Conservation (phyloP, 2,329 filamentous ascomycete genomes). For the Trichophyton schoenleinii region DNA sequence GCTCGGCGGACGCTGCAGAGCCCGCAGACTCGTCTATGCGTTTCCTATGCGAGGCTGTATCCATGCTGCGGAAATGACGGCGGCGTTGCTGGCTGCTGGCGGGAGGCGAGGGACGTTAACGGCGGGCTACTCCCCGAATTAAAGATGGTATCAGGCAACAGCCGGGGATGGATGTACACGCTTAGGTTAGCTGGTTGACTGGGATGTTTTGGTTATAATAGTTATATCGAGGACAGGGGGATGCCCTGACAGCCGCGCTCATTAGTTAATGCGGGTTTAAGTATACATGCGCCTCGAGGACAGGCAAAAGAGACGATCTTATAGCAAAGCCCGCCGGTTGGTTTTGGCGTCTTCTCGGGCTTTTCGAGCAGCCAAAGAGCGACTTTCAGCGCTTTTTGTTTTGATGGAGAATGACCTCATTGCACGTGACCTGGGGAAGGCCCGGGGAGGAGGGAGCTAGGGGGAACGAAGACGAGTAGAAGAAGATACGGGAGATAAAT, state of each 20-base stretch:
- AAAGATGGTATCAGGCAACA: neutral
- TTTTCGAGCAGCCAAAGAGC: neutral
- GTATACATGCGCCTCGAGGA: neutral
- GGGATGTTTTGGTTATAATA: neutral
- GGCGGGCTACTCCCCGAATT: neutral
- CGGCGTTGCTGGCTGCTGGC: neutral
- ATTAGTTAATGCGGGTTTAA: neutral
- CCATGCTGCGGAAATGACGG: neutral
- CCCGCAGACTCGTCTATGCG: neutral
- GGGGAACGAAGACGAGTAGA: too few relatives aligned
- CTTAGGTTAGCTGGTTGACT: neutral
- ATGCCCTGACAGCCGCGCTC: neutral
- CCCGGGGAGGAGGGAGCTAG: too few relatives aligned
- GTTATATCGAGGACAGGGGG: neutral
- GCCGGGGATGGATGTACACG: neutral
- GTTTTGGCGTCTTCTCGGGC: neutral
- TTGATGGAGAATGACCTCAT: constrained; percentile 2
- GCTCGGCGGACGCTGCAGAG: constrained; percentile 17
- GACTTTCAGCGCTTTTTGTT: too few relatives aligned
- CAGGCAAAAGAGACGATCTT: neutral
- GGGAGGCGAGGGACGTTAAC: neutral
- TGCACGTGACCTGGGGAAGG: neutral
- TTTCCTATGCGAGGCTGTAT: neutral
- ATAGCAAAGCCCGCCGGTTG: neutral
- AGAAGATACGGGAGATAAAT: neutral